Evolutionary conservation across 208 protist genomes (phyloP).

Genomic region (Wallacemonas sp.): DNA sequence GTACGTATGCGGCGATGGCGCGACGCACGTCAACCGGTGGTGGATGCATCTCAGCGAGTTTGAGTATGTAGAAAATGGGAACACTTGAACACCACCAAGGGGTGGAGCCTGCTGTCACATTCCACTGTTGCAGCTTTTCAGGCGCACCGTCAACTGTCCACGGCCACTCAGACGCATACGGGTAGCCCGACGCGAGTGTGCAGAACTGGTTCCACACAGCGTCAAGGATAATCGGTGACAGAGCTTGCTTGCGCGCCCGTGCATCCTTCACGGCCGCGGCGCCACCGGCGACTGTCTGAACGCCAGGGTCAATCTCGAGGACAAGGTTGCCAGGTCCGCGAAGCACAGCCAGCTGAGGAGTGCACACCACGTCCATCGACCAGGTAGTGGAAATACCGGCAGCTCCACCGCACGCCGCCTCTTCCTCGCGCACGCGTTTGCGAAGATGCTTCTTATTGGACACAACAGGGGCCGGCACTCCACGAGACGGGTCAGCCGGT

Average conservation of each 20-base stretch:
- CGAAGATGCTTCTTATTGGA: neutral
- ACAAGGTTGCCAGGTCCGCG: neutral
- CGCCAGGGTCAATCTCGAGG: neutral
- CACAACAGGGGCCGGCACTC: too few species aligned
- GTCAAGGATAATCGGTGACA: slow-evolving; percentile 13
- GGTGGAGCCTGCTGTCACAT: too few species aligned
- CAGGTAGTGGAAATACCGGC: too few species aligned
- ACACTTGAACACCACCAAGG: neutral
- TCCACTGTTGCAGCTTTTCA: too few species aligned
- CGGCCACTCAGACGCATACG: neutral
- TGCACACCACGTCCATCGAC: too few species aligned
- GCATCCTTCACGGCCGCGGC: neutral
- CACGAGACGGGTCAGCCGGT: too few species aligned
- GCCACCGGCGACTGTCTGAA: neutral
- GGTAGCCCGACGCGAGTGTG: neutral
- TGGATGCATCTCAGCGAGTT: neutral
- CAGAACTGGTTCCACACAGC: slow-evolving; percentile 17
- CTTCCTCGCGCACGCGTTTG: neutral
- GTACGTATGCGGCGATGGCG: slow-evolving; percentile 1
- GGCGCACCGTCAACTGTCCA: too few species aligned
- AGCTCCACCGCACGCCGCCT: neutral
- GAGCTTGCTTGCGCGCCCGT: neutral
- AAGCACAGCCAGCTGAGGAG: neutral
- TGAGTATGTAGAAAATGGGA: neutral
- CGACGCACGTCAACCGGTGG: neutral